Conservation (phyloP, 306 rosid species). For the Prunus dulcis region DNA sequence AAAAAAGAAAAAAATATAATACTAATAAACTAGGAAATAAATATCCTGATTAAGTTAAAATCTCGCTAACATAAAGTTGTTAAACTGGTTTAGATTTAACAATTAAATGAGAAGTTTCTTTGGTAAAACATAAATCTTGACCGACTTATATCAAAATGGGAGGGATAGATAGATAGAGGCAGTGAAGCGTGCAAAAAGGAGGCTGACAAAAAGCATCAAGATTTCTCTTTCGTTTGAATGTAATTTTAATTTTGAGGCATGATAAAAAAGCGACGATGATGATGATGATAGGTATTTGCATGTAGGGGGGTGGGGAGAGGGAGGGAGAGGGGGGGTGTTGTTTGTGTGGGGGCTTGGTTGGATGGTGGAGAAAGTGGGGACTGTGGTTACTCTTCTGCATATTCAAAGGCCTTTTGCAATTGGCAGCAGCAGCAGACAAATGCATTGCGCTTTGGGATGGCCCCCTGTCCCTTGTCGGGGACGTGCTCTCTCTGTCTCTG, state of each 20-base stretch:
- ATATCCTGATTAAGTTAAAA: no score
- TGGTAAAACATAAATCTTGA: no score
- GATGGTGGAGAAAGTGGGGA: not conserved
- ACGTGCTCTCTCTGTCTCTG: constrained; percentile 40
- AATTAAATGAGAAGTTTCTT: no score
- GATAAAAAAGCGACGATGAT: not conserved
- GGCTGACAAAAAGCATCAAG: constrained; percentile 45
- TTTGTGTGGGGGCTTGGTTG: no score
- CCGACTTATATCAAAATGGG: no score
- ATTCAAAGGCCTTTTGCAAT: not conserved
- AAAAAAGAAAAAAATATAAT: no score
- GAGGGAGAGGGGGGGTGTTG: not conserved
- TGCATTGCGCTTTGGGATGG: constrained; percentile 29
- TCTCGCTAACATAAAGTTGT: no score
- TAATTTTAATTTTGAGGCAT: not conserved
- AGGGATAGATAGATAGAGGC: not conserved
- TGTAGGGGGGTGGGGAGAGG: not conserved
- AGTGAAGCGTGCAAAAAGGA: constrained; percentile 58
- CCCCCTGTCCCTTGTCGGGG: constrained; percentile 17
- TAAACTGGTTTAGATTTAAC: no score
- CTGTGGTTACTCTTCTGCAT: not conserved
- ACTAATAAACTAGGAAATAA: no score
- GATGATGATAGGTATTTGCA: not conserved
- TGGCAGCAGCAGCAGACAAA: constrained; percentile 28
- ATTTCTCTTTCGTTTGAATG: not conserved